Percentiles rank a stretch among this genome's conserved stretches.
Evolutionary conservation across 2,329 filamentous ascomycete genomes (phyloP).

Genomic region (Pyrenophora teres): DNA sequence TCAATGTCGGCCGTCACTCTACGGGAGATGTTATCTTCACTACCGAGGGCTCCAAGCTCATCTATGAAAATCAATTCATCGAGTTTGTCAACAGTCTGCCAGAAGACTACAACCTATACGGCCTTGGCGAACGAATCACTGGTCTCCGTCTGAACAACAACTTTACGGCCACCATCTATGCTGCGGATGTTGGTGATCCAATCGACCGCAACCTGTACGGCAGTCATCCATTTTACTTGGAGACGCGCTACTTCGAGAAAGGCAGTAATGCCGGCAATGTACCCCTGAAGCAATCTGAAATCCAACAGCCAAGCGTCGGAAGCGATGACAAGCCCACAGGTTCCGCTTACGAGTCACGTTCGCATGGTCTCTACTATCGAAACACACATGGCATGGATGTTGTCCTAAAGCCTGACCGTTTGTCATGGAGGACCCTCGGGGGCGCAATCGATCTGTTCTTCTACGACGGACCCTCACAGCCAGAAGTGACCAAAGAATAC

Average conservation of each 20-base stretch:
- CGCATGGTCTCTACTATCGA: slow-evolving; percentile 77
- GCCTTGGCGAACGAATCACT: slow-evolving; percentile 74
- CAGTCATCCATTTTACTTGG: slow-evolving; percentile 76
- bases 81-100: slow-evolving; percentile 71
- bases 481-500: slow-evolving; percentile 72
- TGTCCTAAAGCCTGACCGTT: slow-evolving; percentile 63
- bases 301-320: slow-evolving; percentile 32
- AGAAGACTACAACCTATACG: slow-evolving; percentile 75
- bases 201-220: slow-evolving; percentile 74
- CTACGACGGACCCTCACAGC: slow-evolving; percentile 71
- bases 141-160: slow-evolving; percentile 74
- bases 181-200: slow-evolving; percentile 69
- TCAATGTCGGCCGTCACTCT: slow-evolving; percentile 60
- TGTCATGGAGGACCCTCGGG: slow-evolving; percentile 76
- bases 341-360: slow-evolving; percentile 66
- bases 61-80: slow-evolving; percentile 79
- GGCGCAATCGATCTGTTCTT: slow-evolving; percentile 81
- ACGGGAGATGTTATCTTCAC: slow-evolving; percentile 71
- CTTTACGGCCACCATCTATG: slow-evolving; percentile 69
- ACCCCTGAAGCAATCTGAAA: slow-evolving; percentile 60
- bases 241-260: slow-evolving; percentile 74
- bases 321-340: slow-evolving; percentile 28
- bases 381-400: slow-evolving; percentile 80
- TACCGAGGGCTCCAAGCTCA: slow-evolving; percentile 65
- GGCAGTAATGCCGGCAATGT: slow-evolving; percentile 54